Base-by-base conservation (phyloP, 345 rosid species). In the Physaria fendleri region DNA sequence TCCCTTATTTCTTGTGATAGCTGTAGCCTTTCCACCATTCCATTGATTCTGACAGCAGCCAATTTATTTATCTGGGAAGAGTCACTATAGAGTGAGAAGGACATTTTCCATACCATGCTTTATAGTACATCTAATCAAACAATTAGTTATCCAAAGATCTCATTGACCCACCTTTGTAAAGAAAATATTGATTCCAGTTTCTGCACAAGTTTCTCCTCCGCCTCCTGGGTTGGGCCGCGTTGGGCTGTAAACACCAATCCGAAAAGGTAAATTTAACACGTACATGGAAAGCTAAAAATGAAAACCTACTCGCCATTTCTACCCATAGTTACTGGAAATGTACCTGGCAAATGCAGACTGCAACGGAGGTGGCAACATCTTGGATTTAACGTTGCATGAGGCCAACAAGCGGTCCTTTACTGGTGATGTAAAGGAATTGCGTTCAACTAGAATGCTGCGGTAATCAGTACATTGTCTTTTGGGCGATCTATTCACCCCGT, bases 131-230 rank as follows among this genome's bases (percentile, higher is more conserved):
- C 18, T 15, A 51, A 68, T 25, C 53, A 42, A 24, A 50, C 40
- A 13, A 23, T 64, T 23, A 34, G 20, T 50, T 14, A 35, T 34
- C 43, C 35, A 40, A 42, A 33, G 35, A 50, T 51, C 3, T 6
- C 47, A 32, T 45, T 35, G 63, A 50, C 52, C 33, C 67, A 89
- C 99, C 94, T 89, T 93, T 66, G 83, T 62, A 70, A 89, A 89
- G 77, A 89, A 89, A 53, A 93, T 78, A 73, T 66, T 83, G 66
- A 89, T 85, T 44, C 86, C 97, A 30, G 97, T 89, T 79, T 93
- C 99, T 16, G 97, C 99, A 65, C 94, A 93, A 49, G 99, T 93
- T 83, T 89, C 99, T 56, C 99, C 99, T 61, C 94, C 94, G 24
- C 99, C 88, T 67, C 95, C 94, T 4, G 97, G 99, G 72, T 72